Evolutionary conservation across 106 monocot species (phyloP), one percentile per base, ranked within the genome.

Genomic region (Agapanthus africanus): DNA sequence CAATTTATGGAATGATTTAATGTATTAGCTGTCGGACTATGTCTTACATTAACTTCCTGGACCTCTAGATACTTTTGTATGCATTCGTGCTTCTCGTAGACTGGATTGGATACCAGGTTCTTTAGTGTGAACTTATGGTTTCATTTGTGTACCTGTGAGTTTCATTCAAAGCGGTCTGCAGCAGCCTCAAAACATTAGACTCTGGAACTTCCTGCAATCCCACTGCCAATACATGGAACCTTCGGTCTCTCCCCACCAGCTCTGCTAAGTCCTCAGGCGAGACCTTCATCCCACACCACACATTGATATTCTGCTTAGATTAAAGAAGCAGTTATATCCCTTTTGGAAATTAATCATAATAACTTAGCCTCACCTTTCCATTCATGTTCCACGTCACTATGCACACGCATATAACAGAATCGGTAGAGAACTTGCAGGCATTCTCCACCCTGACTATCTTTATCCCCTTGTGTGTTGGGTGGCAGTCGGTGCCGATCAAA

Each of bases 381-480:
- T 69, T 69, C 54, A 77, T 86, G 70, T 86, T 86, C 86, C 79
- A 86, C 63, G 86, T 86, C 65, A 86, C 73, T 18, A 86, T 54
- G 59, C 82, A 65, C 0, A 82, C 42, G n/a, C 82, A 86, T 0
- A 82, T 47, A 1, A 38, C 60, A 0, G 86, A 79, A 22, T 59
- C 65, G 11, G 60, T 61, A 4, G 79, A 73, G 76, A 86, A 82
- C 22, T 50, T 37, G 44, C 86, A 86, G 16, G 2, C 40, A 32
- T 76, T 81, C 38, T 75, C 51, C 4, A 73, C 52, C 1, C 31
- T 34, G 8, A 86, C 54, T 4, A 73, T 76, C 66, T 79, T 86
- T 36, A 82, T 79, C 1, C 86, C 86, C 34, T 76, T 70, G 60
- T 82, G 86, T 46, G 68, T 30, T 30, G 66, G 66, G 9, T 26